These are phyloP conservation scores for Amaranthus hypochondriacus DNA, from an alignment of 148 eudicot genomes.

Conservation along the genomic window DNA sequence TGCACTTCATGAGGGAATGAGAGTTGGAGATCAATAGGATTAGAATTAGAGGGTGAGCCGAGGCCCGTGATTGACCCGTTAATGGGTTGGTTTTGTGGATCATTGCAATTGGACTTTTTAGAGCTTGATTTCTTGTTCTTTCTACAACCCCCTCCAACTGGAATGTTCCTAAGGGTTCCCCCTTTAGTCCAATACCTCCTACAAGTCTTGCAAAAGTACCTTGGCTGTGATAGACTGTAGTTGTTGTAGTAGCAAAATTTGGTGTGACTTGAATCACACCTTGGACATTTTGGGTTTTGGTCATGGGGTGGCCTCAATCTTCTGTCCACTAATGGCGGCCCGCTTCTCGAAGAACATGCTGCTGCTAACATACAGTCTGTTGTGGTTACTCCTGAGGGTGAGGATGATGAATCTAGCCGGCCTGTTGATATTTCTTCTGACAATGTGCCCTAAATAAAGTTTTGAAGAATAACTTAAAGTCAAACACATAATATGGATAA, in stretches of 20 bases:
- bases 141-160: slow-evolving; percentile 82
- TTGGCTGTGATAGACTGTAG: slow-evolving; percentile 79
- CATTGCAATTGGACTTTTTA: slow-evolving; percentile 28
- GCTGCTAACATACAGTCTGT: slow-evolving; percentile 52
- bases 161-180: slow-evolving; percentile 81
- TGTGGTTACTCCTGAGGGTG: slow-evolving; percentile 48
- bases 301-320: slow-evolving; percentile 76
- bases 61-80: slow-evolving; percentile 10
- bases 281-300: slow-evolving; percentile 65
- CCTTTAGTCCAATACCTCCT: slow-evolving; percentile 87
- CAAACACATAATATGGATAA: too few species aligned
- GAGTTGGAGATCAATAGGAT: slow-evolving; percentile 48
- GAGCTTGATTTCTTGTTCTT: slow-evolving; percentile 68
- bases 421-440: slow-evolving; percentile 35
- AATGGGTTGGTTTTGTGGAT: slow-evolving; percentile 15
- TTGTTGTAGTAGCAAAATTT: slow-evolving; percentile 94
- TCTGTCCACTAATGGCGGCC: slow-evolving; percentile 56
- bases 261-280: slow-evolving; percentile 82
- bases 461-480: too few species aligned
- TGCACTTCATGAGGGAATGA: slow-evolving; percentile 45
- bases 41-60: slow-evolving; percentile 15
- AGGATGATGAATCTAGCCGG: slow-evolving; percentile 31
- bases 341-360: slow-evolving; percentile 45
- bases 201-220: slow-evolving; percentile 93
- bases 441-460: slow-evolving; percentile 28